Base-by-base conservation (phyloP, 1,284 basidiomycete genomes). In the Exobasidium rhododendri region DNA sequence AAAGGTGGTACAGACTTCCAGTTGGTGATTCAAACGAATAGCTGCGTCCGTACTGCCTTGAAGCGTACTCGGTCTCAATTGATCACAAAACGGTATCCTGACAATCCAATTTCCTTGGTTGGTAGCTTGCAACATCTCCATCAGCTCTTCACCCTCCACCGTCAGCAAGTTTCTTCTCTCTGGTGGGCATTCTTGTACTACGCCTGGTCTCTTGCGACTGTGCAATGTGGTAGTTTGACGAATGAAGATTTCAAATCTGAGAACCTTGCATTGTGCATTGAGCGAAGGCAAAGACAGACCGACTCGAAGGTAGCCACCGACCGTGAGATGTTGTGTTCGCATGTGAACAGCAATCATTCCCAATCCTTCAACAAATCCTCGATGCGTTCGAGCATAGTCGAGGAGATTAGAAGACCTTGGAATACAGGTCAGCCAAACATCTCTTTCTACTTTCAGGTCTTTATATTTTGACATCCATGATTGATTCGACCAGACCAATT, bases 321-420 rank as follows among this genome's bases (percentile, higher is more conserved):
- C 57, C 14, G 57, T 58, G 31, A 58, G 26, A 35, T 58, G 57
- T 30, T 58, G 57, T 3, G 40, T 49, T 47, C 57, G 52, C 3
- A 28, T 47, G 5, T 31, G 43, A 35, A 58, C 11, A 17, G 29
- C 44, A 47, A 58, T 20, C 14, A 47, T 45, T 14, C 57, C 57
- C 30, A 58, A 51, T 31, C 52, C 28, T 26, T 58, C 57, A n/a
- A 44, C 43, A 13, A 30, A 13, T 3, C 35, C 11, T 45, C 45
- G 43, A 51, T 58, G 57, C 13, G 43, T 58, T 24, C 30, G 47
- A 6, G 57, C 57, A 35, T 56, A 58, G 29, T 58, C 57, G 7
- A 58, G 46, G 13, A 58, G 26, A 30, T 47, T 47, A 22, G 43
- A 45, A n/a, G 22, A 17, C 0, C 43, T 3, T 11, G 57, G 57